Evolutionary conservation across 2,329 filamentous ascomycete species (phyloP).

Genomic region (Alternaria sp.): DNA sequence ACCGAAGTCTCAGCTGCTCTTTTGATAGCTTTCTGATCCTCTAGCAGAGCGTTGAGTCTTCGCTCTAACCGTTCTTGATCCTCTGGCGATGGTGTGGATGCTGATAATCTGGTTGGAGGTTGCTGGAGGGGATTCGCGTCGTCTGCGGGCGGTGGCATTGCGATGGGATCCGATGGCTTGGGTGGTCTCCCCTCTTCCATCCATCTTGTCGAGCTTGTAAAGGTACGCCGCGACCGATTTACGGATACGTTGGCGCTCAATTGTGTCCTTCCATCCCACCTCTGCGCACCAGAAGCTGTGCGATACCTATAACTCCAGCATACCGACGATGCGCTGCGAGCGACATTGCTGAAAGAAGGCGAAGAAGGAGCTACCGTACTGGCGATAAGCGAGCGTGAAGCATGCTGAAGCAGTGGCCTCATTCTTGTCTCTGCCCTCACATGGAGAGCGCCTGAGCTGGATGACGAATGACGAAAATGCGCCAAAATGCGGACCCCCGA

Average conservation of each 20-base stretch:
- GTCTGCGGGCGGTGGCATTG: slow-evolving; percentile 29
- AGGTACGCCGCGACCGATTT: slow-evolving; percentile 17
- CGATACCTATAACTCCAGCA: slow-evolving; percentile 43
- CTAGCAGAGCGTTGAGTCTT: slow-evolving; percentile 18
- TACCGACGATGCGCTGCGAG: slow-evolving; percentile 23
- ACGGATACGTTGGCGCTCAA: not conserved
- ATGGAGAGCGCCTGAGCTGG: slow-evolving; percentile 23
- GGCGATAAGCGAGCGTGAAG: slow-evolving; percentile 42
- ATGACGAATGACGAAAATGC: slow-evolving; percentile 24
- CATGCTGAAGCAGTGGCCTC: slow-evolving; percentile 51
- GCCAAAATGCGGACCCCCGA: slow-evolving; percentile 10
- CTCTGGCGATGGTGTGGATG: slow-evolving; percentile 20
- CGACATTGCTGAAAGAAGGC: slow-evolving; percentile 17
- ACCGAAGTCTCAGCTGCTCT: slow-evolving; percentile 9
- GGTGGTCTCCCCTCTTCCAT: slow-evolving; percentile 29
- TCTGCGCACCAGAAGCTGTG: slow-evolving; percentile 22
- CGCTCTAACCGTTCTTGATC: slow-evolving; percentile 22
- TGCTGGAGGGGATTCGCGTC: slow-evolving; percentile 13
- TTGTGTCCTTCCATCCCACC: slow-evolving; percentile 8
- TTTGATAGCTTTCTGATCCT: slow-evolving; percentile 15
- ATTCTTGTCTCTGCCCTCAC: slow-evolving; percentile 41
- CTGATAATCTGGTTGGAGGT: slow-evolving; percentile 9
- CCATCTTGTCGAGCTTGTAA: slow-evolving; percentile 29
- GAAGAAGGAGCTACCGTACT: slow-evolving; percentile 19
- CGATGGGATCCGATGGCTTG: slow-evolving; percentile 19